Base-by-base conservation (phyloP, 2,329 filamentous ascomycete genomes). In the Penicillium oxalicum region DNA sequence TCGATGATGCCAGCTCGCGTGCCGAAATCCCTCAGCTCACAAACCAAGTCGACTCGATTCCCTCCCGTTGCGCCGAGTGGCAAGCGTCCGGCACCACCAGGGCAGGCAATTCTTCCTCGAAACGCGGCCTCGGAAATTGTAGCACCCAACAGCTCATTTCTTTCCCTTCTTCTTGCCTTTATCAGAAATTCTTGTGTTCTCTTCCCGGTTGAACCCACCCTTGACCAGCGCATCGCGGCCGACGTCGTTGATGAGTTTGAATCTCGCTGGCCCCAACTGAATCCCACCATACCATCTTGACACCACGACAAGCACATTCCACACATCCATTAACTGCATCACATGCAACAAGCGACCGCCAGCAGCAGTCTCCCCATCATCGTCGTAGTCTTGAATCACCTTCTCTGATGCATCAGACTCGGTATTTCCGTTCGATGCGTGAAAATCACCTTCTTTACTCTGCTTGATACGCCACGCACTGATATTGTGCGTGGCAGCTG, bases 231-330 rank as follows among this genome's bases (percentile, higher is more conserved):
- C 87, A 70, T 96, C 90, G 61, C 91, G 80, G 6, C 90, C 91
- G 7, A 84, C 87, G 47, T 81, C 79, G 65, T 96, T 96, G 65
- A 98, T 97, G 47, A 95, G 75, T 9, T 89, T 82, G 66, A 98
- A 98, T 55, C 93, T 77, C 66, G 91, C 86, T 43, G 91, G 91
- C 0, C 93, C 93, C 40, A 98, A 71, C 60, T 90, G 86, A 49
- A 95, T 80, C 1, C 93, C 93, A 4, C 93, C 93, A 69, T 95
- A 98, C 93, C 93, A 98, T 54, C 93, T 75, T 35, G 88, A 90
- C 27, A 98, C 91, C 3, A 98, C 86, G 0, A 98, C 89, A 74
- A 97, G 85, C 12, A 86, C 85, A 68, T 94, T 82, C 90, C 91
- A 96, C 9, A 94, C 77, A 62, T 91, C 88, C 88, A 96, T 96